These are phyloP conservation scores for Barnettozyma wickerhamii DNA, from an alignment of 805 yeast genomes.

Conservation along the genomic window DNA sequence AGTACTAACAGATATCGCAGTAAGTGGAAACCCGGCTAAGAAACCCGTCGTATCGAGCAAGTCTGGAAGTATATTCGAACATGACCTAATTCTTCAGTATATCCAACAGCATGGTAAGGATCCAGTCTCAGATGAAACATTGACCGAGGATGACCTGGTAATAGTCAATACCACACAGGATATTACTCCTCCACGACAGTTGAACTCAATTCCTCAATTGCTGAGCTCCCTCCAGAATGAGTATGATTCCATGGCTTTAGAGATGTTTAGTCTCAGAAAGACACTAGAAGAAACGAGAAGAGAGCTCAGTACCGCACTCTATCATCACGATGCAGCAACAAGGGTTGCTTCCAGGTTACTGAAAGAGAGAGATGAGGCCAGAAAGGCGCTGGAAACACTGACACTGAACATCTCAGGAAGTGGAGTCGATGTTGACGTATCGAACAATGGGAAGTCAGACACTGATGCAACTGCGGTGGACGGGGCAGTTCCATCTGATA, in stretches of 20 bases:
- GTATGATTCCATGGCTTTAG: constrained; percentile 85
- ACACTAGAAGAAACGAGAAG: constrained; percentile 62
- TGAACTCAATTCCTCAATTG: constrained; percentile 73
- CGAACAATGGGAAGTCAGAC: constrained; percentile 3
- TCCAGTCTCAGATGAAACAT: constrained; percentile 66
- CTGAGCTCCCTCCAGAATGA: constrained; percentile 76
- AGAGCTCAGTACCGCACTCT: constrained; percentile 72
- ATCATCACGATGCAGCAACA: constrained; percentile 87
- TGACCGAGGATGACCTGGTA: constrained; percentile 56
- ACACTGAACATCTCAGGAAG: constrained; percentile 40
- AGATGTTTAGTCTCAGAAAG: constrained; percentile 70
- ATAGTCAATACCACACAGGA: constrained; percentile 28
- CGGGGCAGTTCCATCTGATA: constrained; percentile 8
- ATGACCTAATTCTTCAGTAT: constrained; percentile 53
- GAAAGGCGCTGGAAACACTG: constrained; percentile 56
- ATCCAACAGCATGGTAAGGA: constrained; percentile 64
- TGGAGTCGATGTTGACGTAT: constrained; percentile 12
- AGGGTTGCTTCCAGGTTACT: constrained; percentile 74
- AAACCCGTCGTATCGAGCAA: constrained; percentile 73
- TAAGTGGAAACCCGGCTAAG: constrained; percentile 69
- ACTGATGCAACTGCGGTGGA: constrained; percentile 1
- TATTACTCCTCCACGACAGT: constrained; percentile 34
- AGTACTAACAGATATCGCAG: constrained; percentile 18
- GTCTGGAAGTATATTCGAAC: constrained; percentile 70
- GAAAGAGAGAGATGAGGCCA: constrained; percentile 74